Base-by-base conservation (phyloP, 2,329 filamentous ascomycete genomes). In the Trichoderma atroviride region DNA sequence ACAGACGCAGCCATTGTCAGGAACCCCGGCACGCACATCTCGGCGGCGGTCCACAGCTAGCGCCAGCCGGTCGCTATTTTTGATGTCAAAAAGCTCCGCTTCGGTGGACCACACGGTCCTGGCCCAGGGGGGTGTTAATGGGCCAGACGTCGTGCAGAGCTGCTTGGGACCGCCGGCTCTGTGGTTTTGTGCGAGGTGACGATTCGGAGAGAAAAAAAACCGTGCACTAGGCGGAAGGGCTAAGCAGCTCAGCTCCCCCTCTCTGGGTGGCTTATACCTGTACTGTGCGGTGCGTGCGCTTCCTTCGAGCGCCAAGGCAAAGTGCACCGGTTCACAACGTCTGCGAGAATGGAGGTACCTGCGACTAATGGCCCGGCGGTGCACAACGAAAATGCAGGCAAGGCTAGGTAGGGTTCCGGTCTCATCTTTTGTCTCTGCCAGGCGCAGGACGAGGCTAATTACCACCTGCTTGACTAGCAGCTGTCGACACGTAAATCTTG, bases 1-100 rank as follows among this genome's bases (percentile, higher is more conserved):
- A 22, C 14, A 27, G 37, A 61, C 29, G 40, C 58, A 47, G 37
- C 40, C 55, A 66, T 69, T 65, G 55, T 58, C 68, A 60, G 61
- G 61, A 60, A 69, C 68, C 68, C 68, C 60, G 27, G 68, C 61
- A 35, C 68, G 47, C 55, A 59, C 61, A 65, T 59, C 68, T 65
- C 58, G 68, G 58, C 31, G 66, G 24, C 58, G 58, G 35, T 27
- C 66, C 60, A 65, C 61, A 40, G 43, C 29, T 40, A 60, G 68
- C 52, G 68, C 66, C 57, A 60, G 66, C 33, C 66, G 47, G 66
- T 59, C 68, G 61, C 68, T 69, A 69, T 69, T 69, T 69, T 69
- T 65, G 61, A 65, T 62, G 68, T 65, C 55, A 66, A 47, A 64
- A 66, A 43, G 68, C 61, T 65, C 68, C 47, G 68, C 61, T 59